Conservation (phyloP, 441 rosid genomes). For the Sinapis alba region DNA sequence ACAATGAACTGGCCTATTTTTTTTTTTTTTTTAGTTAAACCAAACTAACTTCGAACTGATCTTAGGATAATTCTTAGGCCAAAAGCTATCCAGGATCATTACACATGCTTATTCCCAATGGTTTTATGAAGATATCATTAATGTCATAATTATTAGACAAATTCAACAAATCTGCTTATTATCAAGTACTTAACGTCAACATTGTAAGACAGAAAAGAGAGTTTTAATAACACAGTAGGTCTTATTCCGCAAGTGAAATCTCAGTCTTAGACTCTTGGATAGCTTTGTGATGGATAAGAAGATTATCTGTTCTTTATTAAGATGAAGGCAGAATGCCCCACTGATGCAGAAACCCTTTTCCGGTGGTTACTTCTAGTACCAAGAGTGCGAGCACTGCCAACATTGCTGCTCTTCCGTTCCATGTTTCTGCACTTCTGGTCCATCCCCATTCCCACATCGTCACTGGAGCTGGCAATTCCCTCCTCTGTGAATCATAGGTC, state of each 20-base stretch:
- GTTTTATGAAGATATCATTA: background rate
- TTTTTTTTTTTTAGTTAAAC: no score
- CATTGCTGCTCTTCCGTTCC: constrained; percentile 99
- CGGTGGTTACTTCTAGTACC: constrained; percentile 91
- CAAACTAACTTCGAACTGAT: background rate
- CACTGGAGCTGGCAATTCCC: constrained; percentile 91
- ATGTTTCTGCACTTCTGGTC: constrained; percentile 98
- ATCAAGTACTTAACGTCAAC: constrained; percentile 2
- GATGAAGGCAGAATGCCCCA: constrained; percentile 64
- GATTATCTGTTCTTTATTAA: constrained; percentile 16
- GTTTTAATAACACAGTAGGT: constrained; percentile 12
- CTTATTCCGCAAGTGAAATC: constrained; percentile 12
- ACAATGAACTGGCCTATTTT: no score
- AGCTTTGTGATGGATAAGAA: constrained; percentile 11
- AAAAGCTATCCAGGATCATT: background rate
- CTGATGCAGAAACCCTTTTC: constrained; percentile 93
- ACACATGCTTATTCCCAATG: background rate
- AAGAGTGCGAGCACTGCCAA: constrained; percentile 85
- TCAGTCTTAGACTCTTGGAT: constrained; percentile 8
- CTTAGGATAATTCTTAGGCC: background rate
- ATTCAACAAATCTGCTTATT: background rate
- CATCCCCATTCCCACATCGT: constrained; percentile 99
- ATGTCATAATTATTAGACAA: background rate
- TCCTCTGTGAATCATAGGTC: constrained; percentile 82
- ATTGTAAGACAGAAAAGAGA: constrained; percentile 5